Percentiles rank a stretch among this genome's conserved stretches.
Conservation (phyloP, 2,329 filamentous ascomycete genomes). For the Plenodomus biglobosus region DNA sequence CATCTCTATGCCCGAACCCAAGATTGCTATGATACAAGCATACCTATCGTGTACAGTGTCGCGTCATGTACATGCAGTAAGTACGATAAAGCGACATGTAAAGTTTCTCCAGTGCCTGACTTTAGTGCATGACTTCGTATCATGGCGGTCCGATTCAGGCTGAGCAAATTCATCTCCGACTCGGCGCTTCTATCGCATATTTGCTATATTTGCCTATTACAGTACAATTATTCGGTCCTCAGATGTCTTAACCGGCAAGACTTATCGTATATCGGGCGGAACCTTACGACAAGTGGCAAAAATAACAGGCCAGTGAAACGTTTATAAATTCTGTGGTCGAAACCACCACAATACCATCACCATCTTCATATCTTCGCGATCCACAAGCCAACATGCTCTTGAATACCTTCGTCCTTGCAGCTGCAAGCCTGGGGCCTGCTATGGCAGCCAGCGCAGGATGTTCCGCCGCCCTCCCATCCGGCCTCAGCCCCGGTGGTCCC, state of each 20-base stretch:
- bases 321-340: background rate
- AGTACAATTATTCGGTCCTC: background rate
- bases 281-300: background rate
- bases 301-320: background rate
- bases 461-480: conserved; percentile 7
- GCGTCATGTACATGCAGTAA: too few species aligned
- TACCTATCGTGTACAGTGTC: too few species aligned
- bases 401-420: background rate
- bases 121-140: background rate
- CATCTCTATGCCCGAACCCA: too few species aligned
- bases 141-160: background rate
- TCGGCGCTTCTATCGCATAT: background rate
- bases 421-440: background rate
- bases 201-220: background rate
- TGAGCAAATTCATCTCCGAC: background rate
- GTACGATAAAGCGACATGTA: too few species aligned
- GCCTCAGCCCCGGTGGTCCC: conserved; percentile 17
- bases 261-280: background rate
- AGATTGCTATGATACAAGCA: too few species aligned
- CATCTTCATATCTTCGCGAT: background rate
- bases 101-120: too few species aligned
- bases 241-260: background rate
- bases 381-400: background rate
- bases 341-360: too few species aligned
- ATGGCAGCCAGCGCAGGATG: conserved; percentile 18